A percentile compares a stretch with the other conserved stretches of the same genome.
phyloP scores from a whole-genome alignment of 2,329 filamentous ascomycete genomes.

The Acephala macrosclerotiorum region DNA sequence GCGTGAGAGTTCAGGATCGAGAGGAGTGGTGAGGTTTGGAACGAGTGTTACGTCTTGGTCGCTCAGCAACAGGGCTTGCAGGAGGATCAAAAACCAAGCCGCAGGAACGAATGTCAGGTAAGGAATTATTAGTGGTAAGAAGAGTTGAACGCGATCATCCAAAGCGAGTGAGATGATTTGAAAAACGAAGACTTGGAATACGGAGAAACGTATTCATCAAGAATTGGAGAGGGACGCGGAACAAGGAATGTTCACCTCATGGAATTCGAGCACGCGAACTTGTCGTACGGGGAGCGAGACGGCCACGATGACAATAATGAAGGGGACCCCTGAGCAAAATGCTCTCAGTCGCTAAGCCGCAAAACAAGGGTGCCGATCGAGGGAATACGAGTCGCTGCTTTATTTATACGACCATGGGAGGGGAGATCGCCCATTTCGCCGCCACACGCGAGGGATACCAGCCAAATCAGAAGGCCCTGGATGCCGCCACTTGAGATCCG shows the following conservation, averaged over 20 bases:
- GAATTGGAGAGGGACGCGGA: conserved; percentile 11
- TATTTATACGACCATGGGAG: neutral
- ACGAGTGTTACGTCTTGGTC: conserved; percentile 28
- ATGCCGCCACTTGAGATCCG: neutral
- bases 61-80: conserved; percentile 38
- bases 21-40: conserved; percentile 18
- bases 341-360: conserved; percentile 10
- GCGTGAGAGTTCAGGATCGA: neutral
- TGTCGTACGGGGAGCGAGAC: neutral
- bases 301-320: neutral
- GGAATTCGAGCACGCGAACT: conserved; percentile 1
- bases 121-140: conserved; percentile 21
- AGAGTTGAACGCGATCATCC: conserved; percentile 46
- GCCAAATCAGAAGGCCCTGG: neutral
- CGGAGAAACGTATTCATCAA: conserved; percentile 23
- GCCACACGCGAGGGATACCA: too few relatives aligned
- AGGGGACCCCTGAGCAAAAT: neutral
- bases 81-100: conserved; percentile 17
- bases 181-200: conserved; percentile 16
- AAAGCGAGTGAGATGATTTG: conserved; percentile 65
- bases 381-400: neutral
- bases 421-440: neutral
- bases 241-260: conserved; percentile 15
- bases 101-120: conserved; percentile 4
- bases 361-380: neutral